Percentiles rank a stretch among this genome's conserved stretches.
These are phyloP conservation scores for Nemania sp. DNA, from an alignment of 2,329 filamentous ascomycete genomes.

Conservation along the genomic window DNA sequence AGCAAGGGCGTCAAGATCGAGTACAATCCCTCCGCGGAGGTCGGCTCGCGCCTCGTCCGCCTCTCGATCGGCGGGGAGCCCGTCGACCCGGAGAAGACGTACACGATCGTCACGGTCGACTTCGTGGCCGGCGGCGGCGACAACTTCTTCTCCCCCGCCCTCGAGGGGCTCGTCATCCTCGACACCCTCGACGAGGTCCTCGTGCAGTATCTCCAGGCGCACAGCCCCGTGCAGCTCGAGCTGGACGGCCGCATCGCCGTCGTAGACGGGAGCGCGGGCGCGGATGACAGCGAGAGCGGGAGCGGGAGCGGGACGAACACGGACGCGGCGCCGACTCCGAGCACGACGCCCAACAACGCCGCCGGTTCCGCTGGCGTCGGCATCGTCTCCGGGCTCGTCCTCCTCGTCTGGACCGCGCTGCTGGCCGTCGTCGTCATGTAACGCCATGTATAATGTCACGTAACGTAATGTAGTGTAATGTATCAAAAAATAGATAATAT, in stretches of 20 bases:
- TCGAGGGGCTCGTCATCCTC: constrained; percentile 46
- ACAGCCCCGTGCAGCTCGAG: constrained; percentile 54
- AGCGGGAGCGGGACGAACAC: constrained; percentile 10
- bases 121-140: constrained; percentile 67
- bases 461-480: too few relatives aligned
- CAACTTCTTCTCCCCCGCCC: constrained; percentile 57
- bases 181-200: constrained; percentile 58
- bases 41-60: constrained; percentile 56
- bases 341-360: neutral
- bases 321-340: neutral
- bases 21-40: constrained; percentile 57
- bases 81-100: constrained; percentile 53
- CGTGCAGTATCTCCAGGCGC: constrained; percentile 51
- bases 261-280: constrained; percentile 32
- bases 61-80: constrained; percentile 55
- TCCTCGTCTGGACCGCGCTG: constrained; percentile 18
- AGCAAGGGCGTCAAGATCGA: constrained; percentile 59
- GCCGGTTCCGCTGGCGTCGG: neutral
- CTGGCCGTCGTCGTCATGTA: constrained; percentile 15
- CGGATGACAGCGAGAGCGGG: neutral
- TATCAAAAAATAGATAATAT: too few relatives aligned
- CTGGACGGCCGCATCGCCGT: constrained; percentile 53
- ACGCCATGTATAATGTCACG: too few relatives aligned
- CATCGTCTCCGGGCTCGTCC: constrained; percentile 1
- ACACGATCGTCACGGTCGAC: constrained; percentile 65